Evolutionary conservation across 352 stramenopile species (phyloP), one percentile per base, ranked within the genome.

Genomic region (Pythium rishiriense): DNA sequence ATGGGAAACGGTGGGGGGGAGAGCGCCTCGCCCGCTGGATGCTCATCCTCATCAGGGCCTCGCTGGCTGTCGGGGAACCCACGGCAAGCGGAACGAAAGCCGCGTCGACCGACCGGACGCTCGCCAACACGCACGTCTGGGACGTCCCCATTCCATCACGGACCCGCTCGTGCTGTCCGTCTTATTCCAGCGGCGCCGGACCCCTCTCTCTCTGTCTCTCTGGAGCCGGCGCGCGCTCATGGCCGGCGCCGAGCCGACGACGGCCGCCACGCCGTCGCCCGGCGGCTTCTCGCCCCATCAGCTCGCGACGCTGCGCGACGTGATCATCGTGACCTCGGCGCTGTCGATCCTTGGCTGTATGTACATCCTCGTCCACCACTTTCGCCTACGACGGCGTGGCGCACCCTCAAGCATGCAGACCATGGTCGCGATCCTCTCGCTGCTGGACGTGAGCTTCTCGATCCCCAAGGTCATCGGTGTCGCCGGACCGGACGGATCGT

Each of bases 401-500:
- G 64, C 81, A 22, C 60, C 61, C 33, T 83, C 66, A 28, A 73
- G 81, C 67, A 79, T 84, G 48, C 83, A 88, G 58, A 85, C 76
- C 71, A 91, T 91, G 83, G 79, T 91, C 56, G 68, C 78, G 43
- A 76, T 86, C 70, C 77, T 91, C 45, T 83, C 81, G n/a, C 31
- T 90, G 10, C 43, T 89, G n/a, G 81, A 90, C 48, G 63, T 83
- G 3, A 67, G 68, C 2, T 69, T 83, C 29, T 74, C 70, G 11
- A 62, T 88, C 29, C 81, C 81, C 19, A 88, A 87, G 66, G 33
- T 88, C 37, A 75, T 90, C 46, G 68, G 69, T 3, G 64, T 74
- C 19, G 77, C 78, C 11, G 15, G 56, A 31, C 43, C 33, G 14
- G 19, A 69, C 49, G 29, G 64, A 31, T 51, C 70, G 22, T 48